phyloP scores from a whole-genome alignment of 148 eudicot species.

The Fagopyrum homotropicum region DNA sequence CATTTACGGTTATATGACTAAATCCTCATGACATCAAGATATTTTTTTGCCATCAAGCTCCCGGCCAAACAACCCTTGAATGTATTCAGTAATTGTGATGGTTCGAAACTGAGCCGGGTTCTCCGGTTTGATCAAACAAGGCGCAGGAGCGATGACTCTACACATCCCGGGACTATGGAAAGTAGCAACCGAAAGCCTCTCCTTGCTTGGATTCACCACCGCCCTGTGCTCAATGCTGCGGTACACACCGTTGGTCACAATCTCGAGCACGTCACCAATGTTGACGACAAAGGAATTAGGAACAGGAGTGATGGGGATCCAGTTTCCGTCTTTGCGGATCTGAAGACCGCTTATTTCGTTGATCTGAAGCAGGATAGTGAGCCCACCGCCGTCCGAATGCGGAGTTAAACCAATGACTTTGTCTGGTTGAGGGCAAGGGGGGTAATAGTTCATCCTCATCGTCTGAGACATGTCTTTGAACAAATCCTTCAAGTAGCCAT shows the following conservation, averaged over 20 bases:
- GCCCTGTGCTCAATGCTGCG: conserved; percentile 25
- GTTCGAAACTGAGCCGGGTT: no score
- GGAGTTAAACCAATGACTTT: background rate
- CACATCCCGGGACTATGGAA: no score
- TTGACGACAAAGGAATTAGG: background rate
- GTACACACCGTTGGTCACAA: conserved; percentile 26
- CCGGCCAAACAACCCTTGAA: no score
- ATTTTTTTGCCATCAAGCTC: no score
- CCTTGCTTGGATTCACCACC: no score
- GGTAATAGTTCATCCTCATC: background rate
- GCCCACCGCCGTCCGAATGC: background rate
- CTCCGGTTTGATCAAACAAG: no score
- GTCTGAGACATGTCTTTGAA: conserved; percentile 14
- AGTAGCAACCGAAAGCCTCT: no score
- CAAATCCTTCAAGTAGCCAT: conserved; percentile 15
- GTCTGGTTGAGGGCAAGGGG: background rate
- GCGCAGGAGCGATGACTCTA: no score
- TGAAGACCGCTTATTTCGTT: background rate
- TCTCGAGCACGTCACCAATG: conserved; percentile 11
- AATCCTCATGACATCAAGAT: no score
- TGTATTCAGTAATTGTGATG: no score
- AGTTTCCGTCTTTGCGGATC: background rate
- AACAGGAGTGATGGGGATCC: conserved; percentile 15
- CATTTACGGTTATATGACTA: no score
- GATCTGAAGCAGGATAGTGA: background rate